phyloP scores from a whole-genome alignment of 139 green algal species.

The Mychonastes homosphaera region DNA sequence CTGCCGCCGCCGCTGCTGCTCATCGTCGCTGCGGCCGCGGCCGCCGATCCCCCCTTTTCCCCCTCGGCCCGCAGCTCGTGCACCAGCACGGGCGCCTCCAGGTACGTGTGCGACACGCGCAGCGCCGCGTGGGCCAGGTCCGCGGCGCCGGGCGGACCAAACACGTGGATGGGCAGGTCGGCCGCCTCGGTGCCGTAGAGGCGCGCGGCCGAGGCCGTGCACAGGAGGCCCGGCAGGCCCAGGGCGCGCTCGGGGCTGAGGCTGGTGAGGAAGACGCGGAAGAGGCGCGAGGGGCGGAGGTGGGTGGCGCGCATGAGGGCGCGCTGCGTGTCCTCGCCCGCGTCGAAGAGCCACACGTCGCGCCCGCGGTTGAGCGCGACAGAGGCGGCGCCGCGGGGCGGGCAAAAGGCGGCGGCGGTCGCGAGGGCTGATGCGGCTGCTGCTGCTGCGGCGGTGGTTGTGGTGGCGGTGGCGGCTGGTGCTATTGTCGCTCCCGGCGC shows the following conservation, averaged over 20 bases:
- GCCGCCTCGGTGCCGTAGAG: conserved; percentile 46
- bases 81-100: conserved; percentile 64
- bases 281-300: conserved; percentile 35
- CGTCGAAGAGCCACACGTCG: conserved; percentile 68
- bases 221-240: conserved; percentile 60
- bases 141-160: conserved; percentile 56
- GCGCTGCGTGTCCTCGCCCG: conserved; percentile 67
- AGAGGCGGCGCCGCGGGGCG: conserved; percentile 18
- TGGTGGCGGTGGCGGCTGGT: too few species aligned
- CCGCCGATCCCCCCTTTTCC: background rate
- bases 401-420: too few species aligned
- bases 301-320: conserved; percentile 34
- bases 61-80: conserved; percentile 44
- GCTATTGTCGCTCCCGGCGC: too few species aligned
- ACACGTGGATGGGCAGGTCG: conserved; percentile 74
- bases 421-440: too few species aligned
- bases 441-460: too few species aligned
- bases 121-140: background rate
- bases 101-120: conserved; percentile 55
- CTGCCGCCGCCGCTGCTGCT: conserved; percentile 7
- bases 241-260: conserved; percentile 39
- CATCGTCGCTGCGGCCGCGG: background rate
- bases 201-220: conserved; percentile 44
- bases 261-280: conserved; percentile 64
- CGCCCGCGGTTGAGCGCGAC: conserved; percentile 38